phyloP scores from a whole-genome alignment of 208 protist genomes.

The Trypanosomatidae sp. region DNA sequence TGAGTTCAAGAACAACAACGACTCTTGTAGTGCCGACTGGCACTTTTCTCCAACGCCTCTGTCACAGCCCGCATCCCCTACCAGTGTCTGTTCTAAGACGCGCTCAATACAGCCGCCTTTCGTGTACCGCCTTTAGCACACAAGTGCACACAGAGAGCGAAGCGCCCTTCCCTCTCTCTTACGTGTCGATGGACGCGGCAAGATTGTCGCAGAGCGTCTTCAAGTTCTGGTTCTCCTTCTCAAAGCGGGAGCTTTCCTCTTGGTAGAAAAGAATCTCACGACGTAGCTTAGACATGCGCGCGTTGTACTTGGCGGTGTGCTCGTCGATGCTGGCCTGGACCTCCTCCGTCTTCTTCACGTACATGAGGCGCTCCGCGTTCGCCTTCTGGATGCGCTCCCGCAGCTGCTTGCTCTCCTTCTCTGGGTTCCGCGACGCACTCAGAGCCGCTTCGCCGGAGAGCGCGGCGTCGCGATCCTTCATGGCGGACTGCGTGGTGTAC shows the following conservation, averaged over 20 bases:
- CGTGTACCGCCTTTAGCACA: no score
- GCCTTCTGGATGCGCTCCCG: slow-evolving; percentile 62
- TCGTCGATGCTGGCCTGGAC: slow-evolving; percentile 49
- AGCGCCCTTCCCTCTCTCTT: neutral
- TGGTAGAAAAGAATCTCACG: slow-evolving; percentile 70
- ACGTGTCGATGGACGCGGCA: slow-evolving; percentile 37
- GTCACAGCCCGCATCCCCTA: no score
- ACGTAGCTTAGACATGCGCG: slow-evolving; percentile 53
- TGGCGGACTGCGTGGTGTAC: slow-evolving; percentile 39
- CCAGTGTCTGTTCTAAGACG: no score
- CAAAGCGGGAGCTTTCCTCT: slow-evolving; percentile 51
- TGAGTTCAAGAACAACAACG: no score
- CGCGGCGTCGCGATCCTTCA: slow-evolving; percentile 41
- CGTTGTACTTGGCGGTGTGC: slow-evolving; percentile 52
- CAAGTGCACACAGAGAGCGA: neutral
- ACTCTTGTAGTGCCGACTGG: no score
- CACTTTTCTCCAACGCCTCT: no score
- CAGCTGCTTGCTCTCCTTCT: slow-evolving; percentile 61
- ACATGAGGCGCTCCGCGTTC: slow-evolving; percentile 47
- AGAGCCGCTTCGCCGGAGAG: slow-evolving; percentile 46
- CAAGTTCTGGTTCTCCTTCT: slow-evolving; percentile 71
- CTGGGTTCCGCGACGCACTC: slow-evolving; percentile 34
- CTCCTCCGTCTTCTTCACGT: slow-evolving; percentile 49
- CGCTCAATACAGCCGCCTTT: no score
- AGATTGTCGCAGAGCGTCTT: slow-evolving; percentile 69